Evolutionary conservation across 306 rosid genomes (phyloP), one percentile per base, ranked within the genome.

Genomic region (Luffa aegyptiaca): DNA sequence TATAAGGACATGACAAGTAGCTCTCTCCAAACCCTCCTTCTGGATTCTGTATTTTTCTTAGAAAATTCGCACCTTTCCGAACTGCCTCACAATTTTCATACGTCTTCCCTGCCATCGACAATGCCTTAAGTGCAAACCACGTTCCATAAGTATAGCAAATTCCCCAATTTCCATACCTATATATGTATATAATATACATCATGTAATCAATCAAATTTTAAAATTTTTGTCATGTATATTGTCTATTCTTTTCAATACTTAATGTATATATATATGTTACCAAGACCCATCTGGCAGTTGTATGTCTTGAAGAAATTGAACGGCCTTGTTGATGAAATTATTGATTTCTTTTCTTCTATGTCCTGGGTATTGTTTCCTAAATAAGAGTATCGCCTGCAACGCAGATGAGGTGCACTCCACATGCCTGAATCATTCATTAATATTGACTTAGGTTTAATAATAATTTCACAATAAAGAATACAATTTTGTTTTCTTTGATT

Each of bases 11-110:
- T 11, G 90, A 85, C 5, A 80, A 80, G 77, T 85, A 84, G 78
- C 83, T 79, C 82, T 87, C 88, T 68, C 86, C 88, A 85, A 85
- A 87, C 3, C 87, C 90, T 14, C 87, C 88, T n/a, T 87, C 84
- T 9, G 62, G 49, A 5, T 80, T 87, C 14, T 87, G 88, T 35
- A 76, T 33, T 20, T 77, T 55, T 3, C 81, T 78, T 7, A 87
- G 77, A 68, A 87, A 88, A 0, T 81, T 73, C 6, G 86, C 87
- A 2, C 77, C 87, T 78, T 64, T 82, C 1, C 87, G 76, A 11
- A 87, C 51, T 2, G 87, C 87, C 48, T 82, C 76, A 4, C 87
- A 87, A 21, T 87, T 80, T 14, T 72, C 36, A 31, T 84, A 87
- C 0, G 81, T 74, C 46, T 70, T 84, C 1, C 89, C 89, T 0